A percentile compares a stretch with the other conserved stretches of the same genome.
Evolutionary conservation across 768 basidiomycete species (phyloP).

Genomic region (Rhodotorula taiwanensis): DNA sequence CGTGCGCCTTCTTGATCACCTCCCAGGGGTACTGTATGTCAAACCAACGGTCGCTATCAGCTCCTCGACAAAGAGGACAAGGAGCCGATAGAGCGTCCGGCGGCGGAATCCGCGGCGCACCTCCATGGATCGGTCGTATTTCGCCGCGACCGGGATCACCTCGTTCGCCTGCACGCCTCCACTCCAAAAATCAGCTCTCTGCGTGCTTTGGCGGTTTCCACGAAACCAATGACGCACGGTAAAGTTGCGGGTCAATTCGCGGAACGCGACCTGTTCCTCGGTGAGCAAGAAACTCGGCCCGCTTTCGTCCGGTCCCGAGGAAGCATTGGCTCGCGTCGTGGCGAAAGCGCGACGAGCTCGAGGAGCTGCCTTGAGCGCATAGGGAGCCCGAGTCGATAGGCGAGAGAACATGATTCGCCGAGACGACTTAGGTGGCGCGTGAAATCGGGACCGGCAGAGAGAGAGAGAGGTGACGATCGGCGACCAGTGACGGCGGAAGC

Average conservation of each 20-base stretch:
- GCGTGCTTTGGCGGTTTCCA: too few relatives aligned
- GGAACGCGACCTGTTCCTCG: constrained; percentile 46
- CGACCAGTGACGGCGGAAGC: too few relatives aligned
- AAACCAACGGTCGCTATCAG: constrained; percentile 35
- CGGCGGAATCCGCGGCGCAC: neutral
- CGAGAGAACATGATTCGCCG: constrained; percentile 22
- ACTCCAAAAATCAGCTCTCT: neutral
- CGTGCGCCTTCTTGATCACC: constrained; percentile 46
- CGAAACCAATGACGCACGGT: constrained; percentile 23
- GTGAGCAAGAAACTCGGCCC: constrained; percentile 41
- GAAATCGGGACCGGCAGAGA: too few relatives aligned
- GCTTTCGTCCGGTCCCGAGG: too few relatives aligned
- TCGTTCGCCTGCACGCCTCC: constrained; percentile 11
- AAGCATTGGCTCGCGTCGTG: constrained; percentile 3
- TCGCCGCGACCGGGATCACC: constrained; percentile 45
- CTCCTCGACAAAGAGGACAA: neutral
- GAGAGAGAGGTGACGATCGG: too few relatives aligned
- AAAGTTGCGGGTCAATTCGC: constrained; percentile 36
- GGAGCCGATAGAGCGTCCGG: neutral
- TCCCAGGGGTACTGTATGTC: constrained; percentile 45
- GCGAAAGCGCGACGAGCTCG: constrained; percentile 3
- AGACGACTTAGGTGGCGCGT: too few relatives aligned
- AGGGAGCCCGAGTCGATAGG: constrained; percentile 4
- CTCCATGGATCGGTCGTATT: constrained; percentile 46
- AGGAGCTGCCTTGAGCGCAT: neutral